phyloP scores from a whole-genome alignment of 225 moss, liverwort and hornwort species.

The Bryum argenteum region DNA sequence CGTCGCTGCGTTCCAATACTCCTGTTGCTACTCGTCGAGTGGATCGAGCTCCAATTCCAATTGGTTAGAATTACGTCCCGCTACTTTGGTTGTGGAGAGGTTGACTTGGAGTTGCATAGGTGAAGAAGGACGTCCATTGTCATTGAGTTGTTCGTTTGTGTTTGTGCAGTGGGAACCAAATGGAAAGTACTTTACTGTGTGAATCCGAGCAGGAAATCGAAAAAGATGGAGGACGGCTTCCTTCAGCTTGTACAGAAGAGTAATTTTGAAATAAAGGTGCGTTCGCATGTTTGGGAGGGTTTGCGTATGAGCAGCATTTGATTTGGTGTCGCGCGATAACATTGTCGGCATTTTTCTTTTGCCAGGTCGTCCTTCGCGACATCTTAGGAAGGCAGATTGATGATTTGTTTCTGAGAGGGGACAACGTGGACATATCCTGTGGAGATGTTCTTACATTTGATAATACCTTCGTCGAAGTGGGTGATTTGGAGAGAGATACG shows the following conservation, averaged over 20 bases:
- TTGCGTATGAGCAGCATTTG: neutral
- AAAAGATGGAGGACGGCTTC: constrained; percentile 25
- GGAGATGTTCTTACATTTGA: constrained; percentile 26
- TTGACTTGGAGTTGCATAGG: neutral
- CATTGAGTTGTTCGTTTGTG: constrained; percentile 15
- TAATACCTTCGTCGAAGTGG: constrained; percentile 22
- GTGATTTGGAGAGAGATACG: neutral
- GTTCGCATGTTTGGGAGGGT: neutral
- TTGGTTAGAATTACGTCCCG: neutral
- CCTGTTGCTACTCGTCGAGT: neutral
- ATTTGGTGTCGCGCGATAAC: constrained; percentile 10
- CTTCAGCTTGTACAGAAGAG: constrained; percentile 36
- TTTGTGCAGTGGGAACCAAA: constrained; percentile 44
- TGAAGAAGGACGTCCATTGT: neutral
- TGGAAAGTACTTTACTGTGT: constrained; percentile 36
- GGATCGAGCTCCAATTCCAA: neutral
- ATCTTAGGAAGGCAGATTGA: constrained; percentile 34
- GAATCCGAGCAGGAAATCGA: constrained; percentile 18
- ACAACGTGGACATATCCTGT: constrained; percentile 19
- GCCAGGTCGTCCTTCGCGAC: constrained; percentile 43
- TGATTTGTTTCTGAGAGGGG: constrained; percentile 18
- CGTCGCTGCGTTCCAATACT: neutral
- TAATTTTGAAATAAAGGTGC: constrained; percentile 36
- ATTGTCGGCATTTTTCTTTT: constrained; percentile 11
- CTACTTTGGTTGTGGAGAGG: neutral